Evolutionary conservation across 495 filamentous ascomycete genomes (phyloP), one percentile per base, ranked within the genome.

Genomic region (Pyrenula aspistea): DNA sequence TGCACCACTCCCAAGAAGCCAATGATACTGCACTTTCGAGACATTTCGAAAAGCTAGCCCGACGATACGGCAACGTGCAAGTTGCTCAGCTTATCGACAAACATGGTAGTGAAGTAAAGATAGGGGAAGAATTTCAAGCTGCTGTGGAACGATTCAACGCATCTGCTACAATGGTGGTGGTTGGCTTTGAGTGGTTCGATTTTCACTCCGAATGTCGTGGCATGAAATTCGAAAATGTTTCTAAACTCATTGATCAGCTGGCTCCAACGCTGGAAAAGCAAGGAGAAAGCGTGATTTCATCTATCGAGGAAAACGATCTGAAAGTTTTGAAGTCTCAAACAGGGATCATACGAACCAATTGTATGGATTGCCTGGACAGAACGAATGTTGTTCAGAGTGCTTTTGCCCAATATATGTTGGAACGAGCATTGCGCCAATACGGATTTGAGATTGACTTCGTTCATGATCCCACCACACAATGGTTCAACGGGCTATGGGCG

Each of bases 151-250:
- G 68, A 15, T 68, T 93, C 42, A 91, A 91, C 57, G 65, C 65
- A n/a, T 20, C 50, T 20, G 19, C 8, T 20, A 52, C 19, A 52
- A 20, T 8, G 19, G 36, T 23, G 8, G 59, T 73, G 36, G 68
- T 93, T 25, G 77, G 71, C 0, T 90, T 93, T 62, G 89, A 91
- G 66, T 97, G 93, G 93, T 97, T 96, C 58, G 93, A 96, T 62
- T 97, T 97, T 64, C 92, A 96, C 63, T 75, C 78, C 20, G 83
- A 85, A 23, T 97, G 92, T 63, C 84, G 89, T 2, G 92, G 92
- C 0, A 96, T 97, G 93, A 92, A 88, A 57, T 97, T 96, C 63
- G 91, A 96, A 67, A 95, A 95, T 53, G 91, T 97, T 2, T 83
- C 81, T 52, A 68, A 83, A 11, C 78, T 96, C 1, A 73, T 97